Evolutionary conservation across 768 basidiomycete species (phyloP), one percentile per base, ranked within the genome.

Genomic region (Lentinula sp.): DNA sequence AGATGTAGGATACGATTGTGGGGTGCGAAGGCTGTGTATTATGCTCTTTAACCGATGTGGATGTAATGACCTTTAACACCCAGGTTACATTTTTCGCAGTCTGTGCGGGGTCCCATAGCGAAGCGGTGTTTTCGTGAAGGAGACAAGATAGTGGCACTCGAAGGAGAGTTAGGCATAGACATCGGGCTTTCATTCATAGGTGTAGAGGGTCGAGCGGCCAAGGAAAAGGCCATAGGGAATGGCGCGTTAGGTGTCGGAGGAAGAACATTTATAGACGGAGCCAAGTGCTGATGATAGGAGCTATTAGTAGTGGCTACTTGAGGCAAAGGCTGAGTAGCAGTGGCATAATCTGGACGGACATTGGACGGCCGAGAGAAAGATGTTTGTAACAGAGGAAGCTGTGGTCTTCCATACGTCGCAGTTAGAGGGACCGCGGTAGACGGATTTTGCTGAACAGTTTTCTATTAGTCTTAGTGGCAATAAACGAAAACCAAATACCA

Each of bases 1-100:
- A 54, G n/a, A 9, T 6, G 46, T 48, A 48, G 46, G 46, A 9
- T 9, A 48, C 8, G 18, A 23, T 4, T 4, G 18, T 7, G 8
- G 23, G 45, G 6, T 52, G 33, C 12, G n/a, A 54, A 54, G 33
- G 20, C 23, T 57, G 28, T 43, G 56, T 39, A 18, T 15, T 36
- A 6, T n/a, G 12, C 23, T 45, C 9, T 59, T 68, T 65, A 86
- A 65, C 83, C 81, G 62, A 86, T 77, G 72, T 91, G 89, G 71
- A 85, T 82, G 73, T 81, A 89, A 67, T 91, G 89, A 3, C 90
- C 90, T 68, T 85, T 86, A 1, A 88, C 80, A 4, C 84, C 80
- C 66, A 81, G 70, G 48, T 79, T 76, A 70, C 88, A 90, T 62
- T 87, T 88, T 53, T 84, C 73, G 66, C 87, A 89, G 67, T 86